Evolutionary conservation across 2,329 filamentous ascomycete species (phyloP), one percentile per base, ranked within the genome.

Genomic region (Nemania sp.): DNA sequence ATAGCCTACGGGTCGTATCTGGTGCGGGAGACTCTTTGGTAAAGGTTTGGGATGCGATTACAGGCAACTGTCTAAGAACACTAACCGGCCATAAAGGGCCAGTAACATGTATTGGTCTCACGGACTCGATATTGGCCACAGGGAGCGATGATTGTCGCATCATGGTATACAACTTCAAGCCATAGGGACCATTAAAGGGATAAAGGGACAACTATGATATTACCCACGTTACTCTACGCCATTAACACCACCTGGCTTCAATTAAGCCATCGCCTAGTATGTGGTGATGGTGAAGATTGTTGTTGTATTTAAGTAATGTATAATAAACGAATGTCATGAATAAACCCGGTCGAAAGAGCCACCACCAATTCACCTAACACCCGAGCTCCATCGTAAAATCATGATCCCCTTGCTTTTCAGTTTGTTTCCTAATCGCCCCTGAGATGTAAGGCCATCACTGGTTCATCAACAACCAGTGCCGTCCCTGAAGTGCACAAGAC

Each of bases 91-190:
- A 62, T 35, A 62, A 26, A 35, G 11, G 26, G 24, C 51, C 38
- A 49, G 41, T 62, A 26, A 62, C 51, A 38, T 54, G 51, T 35
- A 38, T 55, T 55, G n/a, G 24, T 15, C 59, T 55, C 41, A 45
- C 59, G 26, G 51, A 54, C 24, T 54, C 51, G 8, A 62, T 62
- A 55, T 29, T 62, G 32, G 59, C 41, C 55, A 55, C 38, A 26
- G 59, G 51, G 27, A 62, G 59, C 51, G 51, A 62, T 55, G 56
- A 60, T 49, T 55, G 51, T n/a, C 35, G 59, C 27, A 24, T 62
- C 26, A 55, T 62, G n/a, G 41, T 62, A 55, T 62, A 47, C 51
- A 49, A 62, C 59, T 55, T 62, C 24, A 62, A 55, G 26, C 59
- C 59, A n/a, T 8, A 43, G 35, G 13, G 43, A 47, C 43, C 7